A percentile compares a stretch with the other conserved stretches of the same genome.
These are phyloP conservation scores for Apophysomyces sp. DNA, from an alignment of 371 early-diverging fungal species.

Conservation along the genomic window DNA sequence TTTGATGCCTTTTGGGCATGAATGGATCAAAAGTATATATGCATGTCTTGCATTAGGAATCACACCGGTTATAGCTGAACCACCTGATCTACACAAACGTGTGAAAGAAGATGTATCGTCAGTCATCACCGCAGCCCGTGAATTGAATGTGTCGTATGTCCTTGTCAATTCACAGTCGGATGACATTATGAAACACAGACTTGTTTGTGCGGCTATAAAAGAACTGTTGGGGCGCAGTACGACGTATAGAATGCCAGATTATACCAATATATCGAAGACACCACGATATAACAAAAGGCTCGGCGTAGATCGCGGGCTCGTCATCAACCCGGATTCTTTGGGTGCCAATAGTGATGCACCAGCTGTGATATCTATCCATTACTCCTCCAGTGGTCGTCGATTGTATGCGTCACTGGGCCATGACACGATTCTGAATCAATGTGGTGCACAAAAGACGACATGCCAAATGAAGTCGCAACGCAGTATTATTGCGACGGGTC, in stretches of 20 bases:
- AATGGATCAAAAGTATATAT: slow-evolving; percentile 71
- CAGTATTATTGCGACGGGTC: slow-evolving; percentile 61
- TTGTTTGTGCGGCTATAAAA: slow-evolving; percentile 35
- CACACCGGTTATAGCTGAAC: slow-evolving; percentile 70
- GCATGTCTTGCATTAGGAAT: slow-evolving; percentile 81
- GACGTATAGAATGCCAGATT: slow-evolving; percentile 25
- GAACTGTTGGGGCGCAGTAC: slow-evolving; percentile 15
- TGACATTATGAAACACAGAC: slow-evolving; percentile 59
- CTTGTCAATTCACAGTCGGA: slow-evolving; percentile 70
- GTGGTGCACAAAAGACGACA: slow-evolving; percentile 74
- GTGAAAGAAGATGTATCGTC: slow-evolving; percentile 68
- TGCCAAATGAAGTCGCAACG: slow-evolving; percentile 62
- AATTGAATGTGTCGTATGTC: slow-evolving; percentile 56
- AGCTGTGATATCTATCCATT: slow-evolving; percentile 54
- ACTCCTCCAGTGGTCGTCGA: slow-evolving; percentile 45
- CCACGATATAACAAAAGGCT: slow-evolving; percentile 50
- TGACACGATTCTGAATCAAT: slow-evolving; percentile 64
- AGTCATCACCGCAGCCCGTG: slow-evolving; percentile 60
- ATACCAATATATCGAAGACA: slow-evolving; percentile 54
- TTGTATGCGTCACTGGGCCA: slow-evolving; percentile 64
- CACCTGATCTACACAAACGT: slow-evolving; percentile 64
- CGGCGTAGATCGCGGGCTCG: slow-evolving; percentile 52
- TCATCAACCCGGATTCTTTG: slow-evolving; percentile 33
- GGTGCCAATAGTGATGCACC: slow-evolving; percentile 24
- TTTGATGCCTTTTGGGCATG: slow-evolving; percentile 71